These are phyloP conservation scores for Beauveria sp. DNA, from an alignment of 2,329 filamentous ascomycete genomes.

Conservation along the genomic window DNA sequence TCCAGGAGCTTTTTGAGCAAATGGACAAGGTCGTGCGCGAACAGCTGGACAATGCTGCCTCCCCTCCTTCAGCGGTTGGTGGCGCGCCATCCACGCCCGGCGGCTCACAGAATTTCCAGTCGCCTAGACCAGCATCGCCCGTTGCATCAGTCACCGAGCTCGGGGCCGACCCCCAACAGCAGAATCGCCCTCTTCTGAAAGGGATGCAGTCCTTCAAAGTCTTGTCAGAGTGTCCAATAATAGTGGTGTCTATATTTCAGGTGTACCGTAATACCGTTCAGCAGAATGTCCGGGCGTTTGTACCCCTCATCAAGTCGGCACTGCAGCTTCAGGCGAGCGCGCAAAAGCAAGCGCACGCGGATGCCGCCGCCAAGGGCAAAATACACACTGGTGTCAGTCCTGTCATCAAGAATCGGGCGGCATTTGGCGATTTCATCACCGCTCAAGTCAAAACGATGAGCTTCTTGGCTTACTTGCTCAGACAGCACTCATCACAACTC, in stretches of 20 bases:
- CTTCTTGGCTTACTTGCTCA: constrained; percentile 85
- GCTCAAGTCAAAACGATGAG: constrained; percentile 99
- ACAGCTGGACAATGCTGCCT: constrained; percentile 74
- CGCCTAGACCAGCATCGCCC: constrained; percentile 82
- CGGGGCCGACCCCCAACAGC: constrained; percentile 71
- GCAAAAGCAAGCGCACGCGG: constrained; percentile 83
- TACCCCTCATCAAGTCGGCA: constrained; percentile 88
- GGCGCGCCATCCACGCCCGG: constrained; percentile 60
- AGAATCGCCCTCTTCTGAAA: constrained; percentile 72
- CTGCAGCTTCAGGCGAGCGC: constrained; percentile 83
- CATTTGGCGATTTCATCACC: constrained; percentile 96
- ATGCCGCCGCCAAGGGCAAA: constrained; percentile 69
- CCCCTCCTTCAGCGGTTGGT: constrained; percentile 41
- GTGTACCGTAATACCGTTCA: constrained; percentile 74
- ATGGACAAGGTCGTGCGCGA: constrained; percentile 94
- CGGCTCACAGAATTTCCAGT: constrained; percentile 68
- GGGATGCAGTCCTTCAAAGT: constrained; percentile 99
- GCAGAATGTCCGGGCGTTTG: constrained; percentile 83
- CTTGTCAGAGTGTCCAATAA: constrained; percentile 93
- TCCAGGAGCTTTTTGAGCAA: constrained; percentile 90
- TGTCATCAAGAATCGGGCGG: constrained; percentile 85
- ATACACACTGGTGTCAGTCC: constrained; percentile 91
- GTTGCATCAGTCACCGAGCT: constrained; percentile 72
- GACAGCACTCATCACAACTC: constrained; percentile 80
- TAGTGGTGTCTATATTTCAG: constrained; percentile 97